Base-by-base conservation (phyloP, 75 land plant genomes). In the Isoetes taiwanensis region DNA sequence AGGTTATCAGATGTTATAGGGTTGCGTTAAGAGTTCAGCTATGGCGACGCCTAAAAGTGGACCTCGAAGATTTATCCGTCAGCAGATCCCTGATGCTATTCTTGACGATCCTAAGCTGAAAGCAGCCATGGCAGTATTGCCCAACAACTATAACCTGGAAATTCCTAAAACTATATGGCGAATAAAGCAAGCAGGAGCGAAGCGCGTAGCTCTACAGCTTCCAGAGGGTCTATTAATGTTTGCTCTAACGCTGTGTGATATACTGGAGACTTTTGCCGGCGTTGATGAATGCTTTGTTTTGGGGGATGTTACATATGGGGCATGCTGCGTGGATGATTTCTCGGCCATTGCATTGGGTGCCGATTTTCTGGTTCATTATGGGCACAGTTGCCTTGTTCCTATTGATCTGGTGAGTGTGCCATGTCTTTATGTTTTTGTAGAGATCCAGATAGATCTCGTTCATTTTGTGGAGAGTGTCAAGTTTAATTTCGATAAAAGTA, bases 141-240 rank as follows among this genome's bases (percentile, higher is more conserved):
- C 97, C 0, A 52, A 82, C 56, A 79, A 80, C 80, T 91, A 91
- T 65, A 79, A 72, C 71, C 76, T 91, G 69, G 97, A 87, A 63
- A 67, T 91, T 43, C 94, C 86, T 59, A 91, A 91, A 39, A 78
- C 75, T 39, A 61, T 91, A 23, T 81, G 84, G 82, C 78, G 97
- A 26, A 54, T 84, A 40, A 58, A 38, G 63, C 76, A 83, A 64
- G 59, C 82, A 6, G 42, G 61, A 28, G 82, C 89, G 20, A 77
- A 73, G 66, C 81, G 80, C 52, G 83, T 81, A 11, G 97, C 97
- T 23, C 80, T 91, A 41, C 97, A 91, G 75, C 65, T 91, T 46
- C 97, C 97, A 3, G 97, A 91, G 41, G 97, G 97, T 32, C 69
- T 91, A 28, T 81, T 86, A 34, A 78, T 91, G 95, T 91, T 73